These are phyloP conservation scores for Pseudogymnoascus sp. DNA, from an alignment of 2,329 filamentous ascomycete genomes.

Conservation along the genomic window DNA sequence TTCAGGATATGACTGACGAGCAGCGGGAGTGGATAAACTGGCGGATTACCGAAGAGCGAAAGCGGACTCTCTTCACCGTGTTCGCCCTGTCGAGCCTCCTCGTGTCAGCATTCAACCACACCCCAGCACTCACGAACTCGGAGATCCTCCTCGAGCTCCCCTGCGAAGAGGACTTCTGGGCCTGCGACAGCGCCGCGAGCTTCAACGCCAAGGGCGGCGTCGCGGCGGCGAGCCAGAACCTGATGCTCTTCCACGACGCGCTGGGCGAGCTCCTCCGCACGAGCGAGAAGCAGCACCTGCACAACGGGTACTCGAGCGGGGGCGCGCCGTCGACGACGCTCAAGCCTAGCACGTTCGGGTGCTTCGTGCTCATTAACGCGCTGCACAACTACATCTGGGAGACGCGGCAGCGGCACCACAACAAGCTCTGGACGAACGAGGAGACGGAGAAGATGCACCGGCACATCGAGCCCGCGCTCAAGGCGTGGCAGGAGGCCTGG, in stretches of 20 bases:
- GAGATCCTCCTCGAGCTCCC: constrained; percentile 85
- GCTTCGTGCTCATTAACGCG: constrained; percentile 83
- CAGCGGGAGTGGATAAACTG: constrained; percentile 79
- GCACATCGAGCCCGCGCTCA: constrained; percentile 86
- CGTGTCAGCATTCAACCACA: constrained; percentile 87
- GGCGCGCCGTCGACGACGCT: constrained; percentile 51
- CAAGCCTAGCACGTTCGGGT: constrained; percentile 83
- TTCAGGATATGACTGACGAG: constrained; percentile 41
- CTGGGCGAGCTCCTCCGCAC: constrained; percentile 73
- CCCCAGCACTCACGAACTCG: constrained; percentile 84
- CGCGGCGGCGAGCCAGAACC: constrained; percentile 58
- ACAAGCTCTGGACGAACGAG: constrained; percentile 79
- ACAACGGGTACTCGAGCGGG: constrained; percentile 38
- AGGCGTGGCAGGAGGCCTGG: constrained; percentile 93
- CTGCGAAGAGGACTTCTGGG: constrained; percentile 87
- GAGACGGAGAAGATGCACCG: constrained; percentile 95
- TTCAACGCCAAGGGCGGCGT: constrained; percentile 73
- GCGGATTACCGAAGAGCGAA: constrained; percentile 83
- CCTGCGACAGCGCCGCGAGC: constrained; percentile 70
- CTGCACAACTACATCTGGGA: constrained; percentile 99
- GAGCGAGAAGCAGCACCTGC: constrained; percentile 48
- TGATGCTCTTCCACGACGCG: constrained; percentile 72
- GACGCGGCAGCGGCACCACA: constrained; percentile 81
- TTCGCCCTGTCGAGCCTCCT: constrained; percentile 87
- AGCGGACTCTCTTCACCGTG: constrained; percentile 83